Base-by-base conservation (phyloP, 495 filamentous ascomycete genomes). In the Aspergillus sparsus region DNA sequence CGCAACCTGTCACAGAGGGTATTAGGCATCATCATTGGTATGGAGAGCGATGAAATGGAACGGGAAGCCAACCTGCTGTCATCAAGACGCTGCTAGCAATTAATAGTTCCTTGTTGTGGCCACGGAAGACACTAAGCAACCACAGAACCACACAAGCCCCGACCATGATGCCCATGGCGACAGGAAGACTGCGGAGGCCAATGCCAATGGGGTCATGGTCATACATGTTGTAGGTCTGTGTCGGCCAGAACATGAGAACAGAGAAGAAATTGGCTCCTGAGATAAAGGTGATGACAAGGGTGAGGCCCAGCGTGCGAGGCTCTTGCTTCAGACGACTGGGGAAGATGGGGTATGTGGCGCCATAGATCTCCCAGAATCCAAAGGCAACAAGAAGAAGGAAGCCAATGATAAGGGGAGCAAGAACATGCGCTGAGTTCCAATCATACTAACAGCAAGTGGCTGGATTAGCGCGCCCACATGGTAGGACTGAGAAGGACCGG, bases 241-340 rank as follows among this genome's bases (percentile, higher is more conserved):
- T 87, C 0, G 88, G 88, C 88, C 87, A 90, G 64, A 90, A 86
- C 70, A 90, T 81, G 32, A 90, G 67, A 4, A 89, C 83, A 11
- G 85, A 85, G 74, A 90, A 89, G 80, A 90, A 90, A 66, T 90
- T 90, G 53, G 86, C 85, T 7, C 88, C 88, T 7, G 82, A 86
- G 50, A 91, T 88, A 71, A 87, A 88, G 10, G 87, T 89, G 68
- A 91, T 89, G 55, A 90, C 66, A 3, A 91, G 73, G 0, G 86
- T 90, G 6, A 90, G 70, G 16, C 75, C 70, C 4, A 91, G 73
- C 5, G 83, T 87, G 4, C 86, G 81, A 49, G 86, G 84, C 16
- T 83, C 84, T 61, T 85, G 80, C 68, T 84, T 83, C 50, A 90
- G 69, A 9, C 83, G 77, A 6, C 77, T 73, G 0, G 88, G 88